Evolutionary conservation across 345 rosid genomes (phyloP), one percentile per base, ranked within the genome.

Genomic region (Citrus inodora): DNA sequence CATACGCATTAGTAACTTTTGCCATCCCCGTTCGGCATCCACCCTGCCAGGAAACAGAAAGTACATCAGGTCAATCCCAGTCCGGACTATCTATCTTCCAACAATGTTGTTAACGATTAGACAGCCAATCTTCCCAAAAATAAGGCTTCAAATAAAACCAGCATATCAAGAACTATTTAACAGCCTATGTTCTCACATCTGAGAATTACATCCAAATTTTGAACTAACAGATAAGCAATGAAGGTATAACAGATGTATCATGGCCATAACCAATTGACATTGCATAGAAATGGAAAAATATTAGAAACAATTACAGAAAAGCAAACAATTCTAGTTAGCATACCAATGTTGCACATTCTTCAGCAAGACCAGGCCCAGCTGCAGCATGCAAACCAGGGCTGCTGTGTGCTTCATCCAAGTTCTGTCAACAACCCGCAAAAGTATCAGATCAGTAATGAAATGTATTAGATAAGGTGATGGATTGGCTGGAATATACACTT

Each of bases 21-120:
- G 97, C 98, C 98, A 90, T 92, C 80, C 99, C 99, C 30, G 99
- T 97, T 74, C 98, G 86, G 89, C 98, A 94, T 73, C 98, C 99
- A 78, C 98, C 98, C 99, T 96, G 85, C 69, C 77, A 75, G 80
- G 79, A 79, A 82, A 81, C 37, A 86, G 79, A 66, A 70, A 60
- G 56, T 62, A 74, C 9, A 46, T 65, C 61, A 74, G 53, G 68
- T 79, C 73, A 76, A 59, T 56, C 70, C 48, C 65, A 32, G 38
- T 67, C 58, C 30, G 35, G n/a, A 65, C 38, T 81, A 53, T 46
- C 70, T 70, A 35, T 78, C 21, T 77, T 64, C 68, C 66, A 56
- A 67, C 46, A 81, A 55, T 70, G 56, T 63, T 53, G 61, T 75
- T 55, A 60, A 51, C 80, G 55, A 70, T 79, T 14, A 58, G 14